Evolutionary conservation across 2,329 filamentous ascomycete species (phyloP).

Genomic region (Colletotrichum sp.): DNA sequence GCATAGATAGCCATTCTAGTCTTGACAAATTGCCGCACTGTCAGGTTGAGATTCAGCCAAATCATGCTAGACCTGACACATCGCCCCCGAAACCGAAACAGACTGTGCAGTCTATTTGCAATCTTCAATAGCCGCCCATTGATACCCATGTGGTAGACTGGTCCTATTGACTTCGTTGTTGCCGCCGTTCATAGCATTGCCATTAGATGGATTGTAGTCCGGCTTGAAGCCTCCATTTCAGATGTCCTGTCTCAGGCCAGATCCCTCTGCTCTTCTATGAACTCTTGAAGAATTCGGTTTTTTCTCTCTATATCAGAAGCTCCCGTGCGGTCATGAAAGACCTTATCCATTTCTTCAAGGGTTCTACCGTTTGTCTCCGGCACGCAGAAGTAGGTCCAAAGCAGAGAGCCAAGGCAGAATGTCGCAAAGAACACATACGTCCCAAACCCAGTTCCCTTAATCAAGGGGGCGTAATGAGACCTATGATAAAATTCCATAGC

Average conservation of each 20-base stretch:
- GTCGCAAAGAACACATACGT: not conserved
- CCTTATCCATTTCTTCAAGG: not conserved
- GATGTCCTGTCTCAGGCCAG: not conserved
- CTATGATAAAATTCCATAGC: not conserved
- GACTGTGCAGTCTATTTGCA: not conserved
- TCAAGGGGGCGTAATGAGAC: not conserved
- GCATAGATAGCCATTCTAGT: not conserved
- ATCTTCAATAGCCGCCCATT: not conserved
- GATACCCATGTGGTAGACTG: not conserved
- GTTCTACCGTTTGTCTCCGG: not conserved
- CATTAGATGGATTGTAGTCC: not conserved
- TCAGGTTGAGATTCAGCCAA: not conserved
- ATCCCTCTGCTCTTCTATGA: not conserved
- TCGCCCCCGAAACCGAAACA: not conserved
- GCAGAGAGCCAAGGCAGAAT: not conserved
- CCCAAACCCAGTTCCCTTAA: not conserved
- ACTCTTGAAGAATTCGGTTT: not conserved
- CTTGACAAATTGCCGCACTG: not conserved
- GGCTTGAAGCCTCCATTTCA: not conserved
- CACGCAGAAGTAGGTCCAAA: not conserved
- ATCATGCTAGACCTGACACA: fast-evolving
- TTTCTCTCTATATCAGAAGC: not conserved
- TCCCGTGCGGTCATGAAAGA: not conserved
- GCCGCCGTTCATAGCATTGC: not conserved
- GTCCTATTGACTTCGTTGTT: too few relatives aligned